Evolutionary conservation across 73 alveolate genomes (phyloP).

Genomic region (Tetrahymena thermophila): DNA sequence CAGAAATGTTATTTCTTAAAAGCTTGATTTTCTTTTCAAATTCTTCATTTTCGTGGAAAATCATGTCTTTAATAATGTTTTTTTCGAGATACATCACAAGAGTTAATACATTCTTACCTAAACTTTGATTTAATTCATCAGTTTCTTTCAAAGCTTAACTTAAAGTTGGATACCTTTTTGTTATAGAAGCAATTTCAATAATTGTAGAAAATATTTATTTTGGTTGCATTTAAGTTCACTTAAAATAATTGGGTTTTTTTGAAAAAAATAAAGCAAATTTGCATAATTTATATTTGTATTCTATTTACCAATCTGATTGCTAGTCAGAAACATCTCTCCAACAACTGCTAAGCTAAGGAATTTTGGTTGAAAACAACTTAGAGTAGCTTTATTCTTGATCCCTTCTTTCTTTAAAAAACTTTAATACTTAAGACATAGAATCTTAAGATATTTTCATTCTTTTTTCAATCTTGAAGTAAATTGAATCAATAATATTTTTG

Average conservation of each 20-base stretch:
- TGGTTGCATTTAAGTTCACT: too few relatives aligned
- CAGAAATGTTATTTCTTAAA: neutral
- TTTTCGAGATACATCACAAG: neutral
- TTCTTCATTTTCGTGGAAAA: neutral
- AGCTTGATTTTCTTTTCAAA: neutral
- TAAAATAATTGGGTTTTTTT: too few relatives aligned
- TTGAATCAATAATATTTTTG: neutral
- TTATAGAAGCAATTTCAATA: neutral
- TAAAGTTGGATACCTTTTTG: neutral
- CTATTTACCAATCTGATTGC: neutral
- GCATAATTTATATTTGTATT: neutral
- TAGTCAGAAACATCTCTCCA: neutral
- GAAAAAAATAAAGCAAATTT: too few relatives aligned
- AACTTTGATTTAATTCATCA: neutral
- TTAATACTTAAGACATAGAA: neutral
- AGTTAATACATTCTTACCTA: neutral
- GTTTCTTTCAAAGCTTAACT: neutral
- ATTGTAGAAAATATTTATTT: too few relatives aligned
- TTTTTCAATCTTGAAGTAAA: neutral
- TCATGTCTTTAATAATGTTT: neutral
- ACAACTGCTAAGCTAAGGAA: neutral
- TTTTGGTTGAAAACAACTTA: neutral
- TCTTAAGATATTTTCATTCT: neutral
- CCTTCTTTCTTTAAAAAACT: neutral
- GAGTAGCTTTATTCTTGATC: neutral